Base-by-base conservation (phyloP, 2,329 filamentous ascomycete genomes). In the Pseudopyricularia cyperi region DNA sequence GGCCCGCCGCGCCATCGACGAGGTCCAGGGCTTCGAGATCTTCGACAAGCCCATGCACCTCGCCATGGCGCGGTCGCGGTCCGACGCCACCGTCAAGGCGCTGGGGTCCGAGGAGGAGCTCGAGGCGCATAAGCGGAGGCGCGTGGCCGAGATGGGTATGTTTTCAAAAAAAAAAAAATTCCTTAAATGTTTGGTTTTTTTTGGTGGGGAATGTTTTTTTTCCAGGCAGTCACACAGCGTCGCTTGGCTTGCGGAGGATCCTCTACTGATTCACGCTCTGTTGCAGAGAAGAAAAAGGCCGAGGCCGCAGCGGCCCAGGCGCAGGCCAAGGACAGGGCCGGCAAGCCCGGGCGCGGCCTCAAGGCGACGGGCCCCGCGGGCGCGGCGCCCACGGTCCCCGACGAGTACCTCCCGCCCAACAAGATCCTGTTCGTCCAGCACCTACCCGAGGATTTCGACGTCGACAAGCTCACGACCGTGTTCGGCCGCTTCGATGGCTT, bases 321-420 rank as follows among this genome's bases (percentile, higher is more conserved):
- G 67, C 83, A 44, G 52, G 55, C 19, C 52, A 51, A 34, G 22
- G 33, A 50, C 49, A 8, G 28, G 15, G 54, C 46, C 8, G 47
- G 39, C 39, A 51, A 51, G 49, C 33, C 11, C 61, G 17, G 35
- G 15, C 50, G 50, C 8, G 69, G 63, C 26, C 79, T 85, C 48
- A 80, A 85, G 0, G 71, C 79, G 52, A 91, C 91, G 72, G 76
- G n/a, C 78, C 82, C 60, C 81, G 82, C 42, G 6, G 74, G 80
- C 9, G 76, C 81, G 2, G 76, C 81, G 7, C 74, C 80, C 14
- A 75, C 81, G 1, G 83, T 97, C 17, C 89, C 90, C n/a, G 93
- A 97, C 77, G 93, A 98, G 70, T 97, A 95, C 67, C 79, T 97
- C 4, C 91, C 91, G 4, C 91, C 93, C 34, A 97, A 97, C 79